Percentiles rank a stretch among this genome's conserved stretches.
phyloP scores from a whole-genome alignment of 2,329 filamentous ascomycete genomes.

The Phialophora macrospora region DNA sequence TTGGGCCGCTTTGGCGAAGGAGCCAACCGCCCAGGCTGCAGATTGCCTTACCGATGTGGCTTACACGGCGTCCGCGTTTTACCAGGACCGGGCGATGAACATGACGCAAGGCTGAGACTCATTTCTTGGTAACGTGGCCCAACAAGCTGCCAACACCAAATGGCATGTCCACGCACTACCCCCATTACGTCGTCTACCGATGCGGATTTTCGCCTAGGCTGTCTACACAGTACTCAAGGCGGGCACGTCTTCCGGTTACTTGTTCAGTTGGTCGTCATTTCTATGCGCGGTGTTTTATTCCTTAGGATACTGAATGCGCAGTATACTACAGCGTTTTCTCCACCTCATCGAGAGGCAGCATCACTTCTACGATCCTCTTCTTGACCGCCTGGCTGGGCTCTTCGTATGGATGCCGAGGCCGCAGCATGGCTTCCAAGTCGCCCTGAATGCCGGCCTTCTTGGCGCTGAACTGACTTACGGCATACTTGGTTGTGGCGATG shows the following conservation, averaged over 20 bases:
- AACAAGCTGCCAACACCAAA: not conserved
- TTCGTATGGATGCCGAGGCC: conserved; percentile 66
- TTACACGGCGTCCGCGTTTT: not conserved
- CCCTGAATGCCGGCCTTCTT: conserved; percentile 56
- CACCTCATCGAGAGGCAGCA: conserved; percentile 32
- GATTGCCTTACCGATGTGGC: not conserved
- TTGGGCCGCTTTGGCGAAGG: not conserved
- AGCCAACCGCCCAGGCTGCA: not conserved
- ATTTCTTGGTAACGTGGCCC: not conserved
- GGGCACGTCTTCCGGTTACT: not conserved
- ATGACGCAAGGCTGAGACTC: conserved; percentile 11
- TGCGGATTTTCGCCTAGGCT: not conserved
- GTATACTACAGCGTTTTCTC: conserved; percentile 22
- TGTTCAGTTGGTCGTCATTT: not conserved
- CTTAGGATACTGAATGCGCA: not conserved
- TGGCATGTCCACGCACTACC: not conserved
- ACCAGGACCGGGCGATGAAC: not conserved
- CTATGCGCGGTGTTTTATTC: not conserved
- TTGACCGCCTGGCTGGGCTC: conserved; percentile 51
- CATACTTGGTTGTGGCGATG: conserved; percentile 55
- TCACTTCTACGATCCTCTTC: conserved; percentile 49
- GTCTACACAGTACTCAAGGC: not conserved
- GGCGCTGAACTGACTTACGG: conserved; percentile 52
- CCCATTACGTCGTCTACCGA: no score
- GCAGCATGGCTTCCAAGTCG: conserved; percentile 59